Conservation (phyloP, 1,284 basidiomycete species). For the Boletus hoseneyae region DNA sequence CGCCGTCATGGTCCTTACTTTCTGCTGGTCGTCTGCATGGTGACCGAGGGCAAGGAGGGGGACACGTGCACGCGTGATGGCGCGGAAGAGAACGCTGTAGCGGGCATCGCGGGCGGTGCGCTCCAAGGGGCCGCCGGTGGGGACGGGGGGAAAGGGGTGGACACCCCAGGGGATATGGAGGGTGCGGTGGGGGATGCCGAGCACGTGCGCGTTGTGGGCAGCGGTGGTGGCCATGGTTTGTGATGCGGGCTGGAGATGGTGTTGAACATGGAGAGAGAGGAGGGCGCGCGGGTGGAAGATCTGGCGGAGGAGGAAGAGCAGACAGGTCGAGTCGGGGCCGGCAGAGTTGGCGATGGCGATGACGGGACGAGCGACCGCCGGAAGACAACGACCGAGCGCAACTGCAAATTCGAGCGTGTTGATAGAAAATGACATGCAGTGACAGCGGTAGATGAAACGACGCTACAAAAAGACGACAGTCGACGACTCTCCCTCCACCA, state of each 20-base stretch:
- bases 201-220: constrained; percentile 37
- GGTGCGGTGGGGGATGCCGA: constrained; percentile 48
- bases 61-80: constrained; percentile 40
- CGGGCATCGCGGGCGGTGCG: constrained; percentile 55
- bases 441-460: too few species aligned
- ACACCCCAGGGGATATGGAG: constrained; percentile 54
- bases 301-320: constrained; percentile 60
- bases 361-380: not conserved
- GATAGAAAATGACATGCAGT: constrained; percentile 29
- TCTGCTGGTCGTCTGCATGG: constrained; percentile 77
- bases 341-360: constrained; percentile 70
- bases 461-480: not conserved
- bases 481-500: too few species aligned
- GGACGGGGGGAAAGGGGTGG: constrained; percentile 45
- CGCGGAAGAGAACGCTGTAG: constrained; percentile 50
- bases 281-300: constrained; percentile 36
- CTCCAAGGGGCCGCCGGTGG: constrained; percentile 46
- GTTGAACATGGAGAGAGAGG: constrained; percentile 65
- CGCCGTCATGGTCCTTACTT: too few species aligned
- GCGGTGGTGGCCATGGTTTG: constrained; percentile 51
- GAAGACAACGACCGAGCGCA: constrained; percentile 25
- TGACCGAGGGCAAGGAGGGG: constrained; percentile 61
- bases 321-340: constrained; percentile 74
- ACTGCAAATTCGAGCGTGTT: constrained; percentile 42
- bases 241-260: constrained; percentile 59